Percentiles rank a stretch among this genome's conserved stretches.
phyloP scores from a whole-genome alignment of 192 early-diverging fungal species.

The Thamnidium elegans region DNA sequence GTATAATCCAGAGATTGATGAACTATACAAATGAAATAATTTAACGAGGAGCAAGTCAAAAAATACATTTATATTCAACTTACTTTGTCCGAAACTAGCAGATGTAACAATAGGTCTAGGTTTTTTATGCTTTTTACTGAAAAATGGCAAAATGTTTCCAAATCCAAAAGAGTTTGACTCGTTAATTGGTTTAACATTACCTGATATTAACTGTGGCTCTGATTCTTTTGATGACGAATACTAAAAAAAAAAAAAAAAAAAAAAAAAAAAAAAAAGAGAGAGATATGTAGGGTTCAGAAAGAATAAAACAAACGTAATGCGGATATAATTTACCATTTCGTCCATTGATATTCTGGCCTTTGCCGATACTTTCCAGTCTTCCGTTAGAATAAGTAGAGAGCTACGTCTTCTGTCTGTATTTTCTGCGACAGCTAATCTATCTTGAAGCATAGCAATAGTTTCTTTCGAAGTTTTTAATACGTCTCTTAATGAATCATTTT shows the following conservation, averaged over 20 bases:
- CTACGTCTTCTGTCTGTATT: neutral
- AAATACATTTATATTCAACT: too few species aligned
- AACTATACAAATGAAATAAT: too few species aligned
- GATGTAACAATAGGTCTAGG: neutral
- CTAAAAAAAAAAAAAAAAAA: neutral
- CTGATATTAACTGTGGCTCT: neutral
- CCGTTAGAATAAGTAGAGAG: too few species aligned
- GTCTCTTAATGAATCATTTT: slow-evolving; percentile 39
- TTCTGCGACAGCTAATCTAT: slow-evolving; percentile 41
- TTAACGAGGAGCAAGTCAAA: too few species aligned
- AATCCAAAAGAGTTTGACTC: neutral
- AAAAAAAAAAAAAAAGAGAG: neutral
- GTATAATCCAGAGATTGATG: too few species aligned
- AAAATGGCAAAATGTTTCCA: neutral
- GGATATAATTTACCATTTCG: neutral
- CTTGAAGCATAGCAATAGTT: slow-evolving; percentile 71
- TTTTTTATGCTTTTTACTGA: neutral
- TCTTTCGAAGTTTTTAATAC: slow-evolving; percentile 68
- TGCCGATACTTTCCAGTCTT: too few species aligned
- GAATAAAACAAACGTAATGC: too few species aligned
- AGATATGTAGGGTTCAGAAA: neutral
- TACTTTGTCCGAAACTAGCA: too few species aligned
- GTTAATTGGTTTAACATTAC: too few species aligned
- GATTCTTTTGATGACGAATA: neutral
- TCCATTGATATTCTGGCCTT: too few species aligned